Conservation (phyloP, 352 stramenopile genomes). For the Phytopythium delawarense region DNA sequence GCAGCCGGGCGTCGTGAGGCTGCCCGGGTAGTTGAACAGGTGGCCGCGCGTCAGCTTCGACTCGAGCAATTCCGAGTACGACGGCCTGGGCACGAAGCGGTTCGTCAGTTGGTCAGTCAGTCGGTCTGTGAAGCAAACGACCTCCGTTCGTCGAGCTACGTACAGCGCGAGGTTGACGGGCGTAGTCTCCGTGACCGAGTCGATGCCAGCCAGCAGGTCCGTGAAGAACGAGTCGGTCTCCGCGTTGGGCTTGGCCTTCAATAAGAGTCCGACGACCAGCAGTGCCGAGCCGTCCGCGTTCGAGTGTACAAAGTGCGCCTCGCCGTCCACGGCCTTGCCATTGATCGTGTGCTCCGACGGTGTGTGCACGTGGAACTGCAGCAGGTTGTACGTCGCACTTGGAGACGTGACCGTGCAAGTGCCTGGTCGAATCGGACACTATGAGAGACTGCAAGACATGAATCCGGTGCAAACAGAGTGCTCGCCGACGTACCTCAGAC, state of each 20-base stretch:
- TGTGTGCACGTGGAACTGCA: slow-evolving; percentile 40
- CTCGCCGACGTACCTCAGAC: slow-evolving; percentile 12
- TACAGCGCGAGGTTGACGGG: slow-evolving; percentile 24
- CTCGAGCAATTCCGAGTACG: slow-evolving; percentile 25
- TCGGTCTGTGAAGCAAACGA: no score
- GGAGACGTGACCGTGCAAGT: no score
- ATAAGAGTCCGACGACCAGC: slow-evolving; percentile 38
- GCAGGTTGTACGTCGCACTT: slow-evolving; percentile 18
- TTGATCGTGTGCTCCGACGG: slow-evolving; percentile 42
- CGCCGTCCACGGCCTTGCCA: slow-evolving; percentile 28
- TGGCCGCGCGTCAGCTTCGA: slow-evolving; percentile 9
- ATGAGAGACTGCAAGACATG: no score
- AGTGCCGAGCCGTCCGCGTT: slow-evolving; percentile 14
- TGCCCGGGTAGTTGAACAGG: slow-evolving; percentile 67
- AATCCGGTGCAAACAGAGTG: no score
- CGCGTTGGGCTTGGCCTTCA: slow-evolving; percentile 6
- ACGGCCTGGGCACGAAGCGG: slow-evolving; percentile 14
- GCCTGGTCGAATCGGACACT: no score
- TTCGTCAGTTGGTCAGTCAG: no score
- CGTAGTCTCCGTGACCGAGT: slow-evolving; percentile 21
- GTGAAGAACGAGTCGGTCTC: slow-evolving; percentile 25
- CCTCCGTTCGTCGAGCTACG: slow-evolving; percentile 1
- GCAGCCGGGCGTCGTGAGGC: slow-evolving; percentile 54
- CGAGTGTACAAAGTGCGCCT: slow-evolving; percentile 44
- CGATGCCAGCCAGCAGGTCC: slow-evolving; percentile 27